Conservation (phyloP, 1,284 basidiomycete genomes). For the Heterobasidion occidentale region DNA sequence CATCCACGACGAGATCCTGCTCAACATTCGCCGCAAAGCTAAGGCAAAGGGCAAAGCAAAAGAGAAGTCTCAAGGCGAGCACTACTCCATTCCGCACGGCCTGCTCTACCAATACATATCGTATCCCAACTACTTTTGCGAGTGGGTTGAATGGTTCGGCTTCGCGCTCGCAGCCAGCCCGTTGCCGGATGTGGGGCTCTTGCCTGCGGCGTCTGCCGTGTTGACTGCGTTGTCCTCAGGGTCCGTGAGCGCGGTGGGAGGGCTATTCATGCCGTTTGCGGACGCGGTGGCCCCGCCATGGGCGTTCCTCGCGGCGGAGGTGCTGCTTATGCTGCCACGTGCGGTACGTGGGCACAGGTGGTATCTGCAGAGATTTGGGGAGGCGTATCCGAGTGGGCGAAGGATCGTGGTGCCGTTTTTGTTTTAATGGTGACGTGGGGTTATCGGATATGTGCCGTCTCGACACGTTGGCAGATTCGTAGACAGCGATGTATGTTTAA, state of each 20-base stretch:
- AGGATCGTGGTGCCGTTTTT: constrained; percentile 61
- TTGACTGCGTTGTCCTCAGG: constrained; percentile 13
- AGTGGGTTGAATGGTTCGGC: constrained; percentile 84
- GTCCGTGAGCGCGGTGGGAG: constrained; percentile 17
- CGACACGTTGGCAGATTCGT: too few relatives aligned
- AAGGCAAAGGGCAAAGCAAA: constrained; percentile 29
- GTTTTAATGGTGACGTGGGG: constrained; percentile 24
- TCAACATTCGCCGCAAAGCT: constrained; percentile 55
- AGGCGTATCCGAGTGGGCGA: constrained; percentile 53
- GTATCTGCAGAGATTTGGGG: constrained; percentile 64
- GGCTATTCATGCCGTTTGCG: constrained; percentile 26
- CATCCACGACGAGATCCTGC: constrained; percentile 82
- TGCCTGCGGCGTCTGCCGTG: constrained; percentile 16
- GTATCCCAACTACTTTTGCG: constrained; percentile 92
- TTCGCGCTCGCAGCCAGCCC: constrained; percentile 65
- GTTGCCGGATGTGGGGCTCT: constrained; percentile 21
- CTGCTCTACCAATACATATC: constrained; percentile 74
- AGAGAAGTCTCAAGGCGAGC: constrained; percentile 20
- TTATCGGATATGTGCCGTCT: too few relatives aligned
- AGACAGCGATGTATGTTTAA: too few relatives aligned
- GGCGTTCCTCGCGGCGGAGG: constrained; percentile 67
- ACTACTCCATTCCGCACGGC: constrained; percentile 82
- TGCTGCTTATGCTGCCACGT: constrained; percentile 71
- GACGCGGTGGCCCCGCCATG: constrained; percentile 53
- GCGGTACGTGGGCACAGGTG: constrained; percentile 76